These are phyloP conservation scores for Nephelium lappaceum DNA, from an alignment of 345 rosid species.

Conservation along the genomic window DNA sequence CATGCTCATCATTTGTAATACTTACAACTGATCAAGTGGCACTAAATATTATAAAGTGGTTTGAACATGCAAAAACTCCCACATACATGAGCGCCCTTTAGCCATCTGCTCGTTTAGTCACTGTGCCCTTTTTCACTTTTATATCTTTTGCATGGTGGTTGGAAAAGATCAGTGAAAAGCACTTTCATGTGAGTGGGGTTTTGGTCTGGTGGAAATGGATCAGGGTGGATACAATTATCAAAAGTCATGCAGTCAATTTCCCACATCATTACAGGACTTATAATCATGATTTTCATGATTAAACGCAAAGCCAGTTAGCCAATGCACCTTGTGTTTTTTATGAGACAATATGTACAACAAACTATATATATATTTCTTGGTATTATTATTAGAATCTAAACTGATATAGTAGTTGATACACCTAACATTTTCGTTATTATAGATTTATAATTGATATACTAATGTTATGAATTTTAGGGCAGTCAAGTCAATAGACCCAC, in stretches of 20 bases:
- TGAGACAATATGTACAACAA: no score
- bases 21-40: not conserved
- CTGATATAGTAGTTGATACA: no score
- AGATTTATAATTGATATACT: slow-evolving; percentile 8
- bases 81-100: not conserved
- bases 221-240: slow-evolving; percentile 13
- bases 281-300: slow-evolving; percentile 15
- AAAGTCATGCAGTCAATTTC: slow-evolving; percentile 5
- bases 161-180: slow-evolving; percentile 3
- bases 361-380: no score
- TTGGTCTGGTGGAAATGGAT: not conserved
- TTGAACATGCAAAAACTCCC: not conserved
- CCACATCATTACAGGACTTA: slow-evolving; percentile 16
- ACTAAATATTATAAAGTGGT: not conserved
- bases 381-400: no score
- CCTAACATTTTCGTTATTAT: not conserved
- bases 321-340: no score
- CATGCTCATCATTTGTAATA: not conserved
- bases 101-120: not conserved
- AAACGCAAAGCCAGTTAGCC: not conserved
- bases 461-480: slow-evolving; percentile 8
- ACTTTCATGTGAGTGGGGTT: slow-evolving; percentile 12
- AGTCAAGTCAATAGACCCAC: slow-evolving; percentile 18
- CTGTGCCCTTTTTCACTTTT: slow-evolving; percentile 7
- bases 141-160: slow-evolving; percentile 10